Evolutionary conservation across 179 eudicot species (phyloP), one percentile per base, ranked within the genome.

Genomic region (Carnegiea gigantea): DNA sequence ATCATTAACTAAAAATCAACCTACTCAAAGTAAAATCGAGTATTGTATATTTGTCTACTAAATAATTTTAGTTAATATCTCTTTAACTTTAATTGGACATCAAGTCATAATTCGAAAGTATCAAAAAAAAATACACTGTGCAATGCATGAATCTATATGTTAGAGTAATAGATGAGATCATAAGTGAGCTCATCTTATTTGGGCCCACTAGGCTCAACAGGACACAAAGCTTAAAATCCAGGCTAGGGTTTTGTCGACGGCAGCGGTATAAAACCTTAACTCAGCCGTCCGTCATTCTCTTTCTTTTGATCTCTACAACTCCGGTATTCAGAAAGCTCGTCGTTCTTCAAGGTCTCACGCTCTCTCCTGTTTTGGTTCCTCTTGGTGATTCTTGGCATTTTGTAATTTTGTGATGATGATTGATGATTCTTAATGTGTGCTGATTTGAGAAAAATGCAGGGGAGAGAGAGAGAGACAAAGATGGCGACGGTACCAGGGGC

Each of bases 401-500:
- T 60, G 2, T 60, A 2, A 8, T 23, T 60, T 23, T 60, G 67
- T n/a, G 53, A 60, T 21, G 9, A 5, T 23, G 67, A 7, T 21
- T 60, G 67, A 60, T n/a, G 26, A 21, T 60, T 60, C 9, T 18
- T 60, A n/a, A 26, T 28, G 17, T 23, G 7, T 9, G 23, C 21
- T 62, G 38, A 67, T 26, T 67, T 28, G n/a, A 36, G 33, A 7
- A 28, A 33, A 30, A 0, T 14, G 71, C 43, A 36, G 73, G 72
- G 28, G 72, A 67, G 72, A 67, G 18, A 30, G 40, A 67, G 72
- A 67, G 72, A 15, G 38, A n/a, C n/a, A n/a, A 85, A 88, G 83
- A 93, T 95, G 97, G 88, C 98, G 54, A 89, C 93, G 24, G 92
- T 90, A 54, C 95, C 98, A 40, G 98, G 98, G 23, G 84, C 93